Base-by-base conservation (phyloP, 2,329 filamentous ascomycete genomes). In the Alternaria incomplexa region DNA sequence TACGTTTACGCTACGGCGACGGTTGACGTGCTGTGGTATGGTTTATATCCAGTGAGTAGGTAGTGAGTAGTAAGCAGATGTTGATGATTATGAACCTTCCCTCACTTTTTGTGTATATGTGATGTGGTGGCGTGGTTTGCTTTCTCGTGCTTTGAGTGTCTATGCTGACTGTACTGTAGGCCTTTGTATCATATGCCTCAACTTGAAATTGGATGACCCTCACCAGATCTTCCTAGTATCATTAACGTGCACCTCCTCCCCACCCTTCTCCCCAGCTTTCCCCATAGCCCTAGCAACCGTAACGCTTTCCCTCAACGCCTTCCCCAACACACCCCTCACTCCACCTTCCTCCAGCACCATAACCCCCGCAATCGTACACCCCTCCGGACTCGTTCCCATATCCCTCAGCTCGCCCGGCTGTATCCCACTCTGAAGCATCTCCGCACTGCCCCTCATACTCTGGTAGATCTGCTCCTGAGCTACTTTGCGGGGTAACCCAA, bases 281-380 rank as follows among this genome's bases (percentile, higher is more conserved):
- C 76, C 81, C 81, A 84, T 83, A 22, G 79, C 62, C 5, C 82
- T 71, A 13, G 83, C 82, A 62, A 84, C 74, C 6, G 83, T 84
- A 0, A 84, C 82, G 11, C 83, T 81, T 64, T 85, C 83, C n/a
- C 84, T 73, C 13, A 85, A 71, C 1, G 82, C 82, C 62, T 65
- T 71, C 3, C 74, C 75, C 23, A 78, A 40, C 36, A 63, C 62
- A 0, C 71, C 76, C 25, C 76, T 69, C 2, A 77, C 69, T 12
- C 72, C 74, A 22, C 58, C 68, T 51, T 78, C 76, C 61, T 78
- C 76, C 59, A 78, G 32, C 10, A 77, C 73, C 75, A 77, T 77
- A 13, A 78, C 25, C 6, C 76, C 76, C 0, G 69, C 76, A 65
- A 78, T 77, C 36, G 76, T 78, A 53, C 76, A 78, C 1, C 76